These are phyloP conservation scores for Sugiyamaella marilandica DNA, from an alignment of 805 yeast species.

Conservation along the genomic window DNA sequence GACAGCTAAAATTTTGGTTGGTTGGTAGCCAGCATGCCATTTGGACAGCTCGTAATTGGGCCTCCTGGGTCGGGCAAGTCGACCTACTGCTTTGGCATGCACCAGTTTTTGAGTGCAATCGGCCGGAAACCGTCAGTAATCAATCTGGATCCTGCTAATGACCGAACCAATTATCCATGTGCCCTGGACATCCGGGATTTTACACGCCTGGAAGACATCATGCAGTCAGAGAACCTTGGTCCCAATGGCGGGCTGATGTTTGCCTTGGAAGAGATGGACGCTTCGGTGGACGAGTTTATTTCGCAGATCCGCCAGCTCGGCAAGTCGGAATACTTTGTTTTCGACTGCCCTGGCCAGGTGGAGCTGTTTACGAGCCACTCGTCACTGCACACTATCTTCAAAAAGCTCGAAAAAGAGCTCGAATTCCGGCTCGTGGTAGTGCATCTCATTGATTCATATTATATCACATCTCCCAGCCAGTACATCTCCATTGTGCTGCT, in stretches of 20 bases:
- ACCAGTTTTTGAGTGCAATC: slow-evolving; percentile 87
- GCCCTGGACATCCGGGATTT: slow-evolving; percentile 75
- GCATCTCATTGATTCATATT: slow-evolving; percentile 76
- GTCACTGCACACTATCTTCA: slow-evolving; percentile 64
- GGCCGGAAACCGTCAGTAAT: slow-evolving; percentile 84
- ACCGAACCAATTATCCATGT: slow-evolving; percentile 61
- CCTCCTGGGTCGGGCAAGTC: slow-evolving; percentile 99
- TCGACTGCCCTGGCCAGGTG: slow-evolving; percentile 95
- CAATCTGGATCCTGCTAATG: slow-evolving; percentile 92
- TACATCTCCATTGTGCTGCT: slow-evolving; percentile 77
- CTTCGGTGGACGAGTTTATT: slow-evolving; percentile 54
- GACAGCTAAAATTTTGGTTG: no score
- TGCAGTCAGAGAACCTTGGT: slow-evolving; percentile 67
- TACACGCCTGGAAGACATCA: slow-evolving; percentile 68
- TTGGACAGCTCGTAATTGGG: slow-evolving; percentile 92
- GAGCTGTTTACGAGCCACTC: slow-evolving; percentile 90
- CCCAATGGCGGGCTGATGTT: slow-evolving; percentile 90
- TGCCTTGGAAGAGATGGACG: slow-evolving; percentile 67
- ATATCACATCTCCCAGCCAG: slow-evolving; percentile 80
- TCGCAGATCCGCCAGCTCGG: slow-evolving; percentile 54
- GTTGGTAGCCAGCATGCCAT: slow-evolving; percentile 19
- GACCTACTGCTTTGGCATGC: slow-evolving; percentile 87
- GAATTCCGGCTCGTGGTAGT: slow-evolving; percentile 70
- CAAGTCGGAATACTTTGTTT: slow-evolving; percentile 58
- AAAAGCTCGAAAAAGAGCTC: slow-evolving; percentile 53